Evolutionary conservation across 371 early-diverging fungal genomes (phyloP), one percentile per base, ranked within the genome.

Genomic region (Mucor sp.): DNA sequence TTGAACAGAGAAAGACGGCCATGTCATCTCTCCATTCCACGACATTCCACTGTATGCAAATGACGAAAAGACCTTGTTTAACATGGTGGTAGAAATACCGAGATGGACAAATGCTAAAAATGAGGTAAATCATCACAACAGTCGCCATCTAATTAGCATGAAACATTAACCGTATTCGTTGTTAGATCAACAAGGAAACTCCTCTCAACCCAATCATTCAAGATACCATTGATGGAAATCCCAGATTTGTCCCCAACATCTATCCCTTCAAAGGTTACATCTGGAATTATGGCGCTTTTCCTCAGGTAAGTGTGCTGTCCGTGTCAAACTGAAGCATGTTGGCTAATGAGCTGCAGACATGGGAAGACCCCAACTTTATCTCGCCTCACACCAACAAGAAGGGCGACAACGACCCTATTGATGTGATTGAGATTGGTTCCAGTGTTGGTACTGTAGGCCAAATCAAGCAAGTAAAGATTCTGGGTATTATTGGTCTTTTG

Each of bases 281-380:
- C 69, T 98, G 97, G 97, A 99, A 99, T 90, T 98, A 98, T 71
- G 98, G 98, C 65, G 97, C 97, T 39, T 82, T 97, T 69, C 98
- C 97, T 47, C 90, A 86, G 56, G 79, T 78, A 75, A 32, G 14
- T 15, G 33, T 1, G 4, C 30, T 4, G 21, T 27, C 7, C 32
- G n/a, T 56, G 11, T 6, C 9, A 19, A 47, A 21, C n/a, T 7
- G 8, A 17, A 47, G 48, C 23, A 3, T 12, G 23, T 5, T 17
- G n/a, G 15, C 15, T 60, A 41, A 41, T 27, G 11, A 19, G 37
- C 37, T 12, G 12, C 73, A 81, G 89, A 99, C 99, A 56, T 99
- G 98, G 98, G 99, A 99, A 86, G 94, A 97, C 76, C 97, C 98
- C 58, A 86, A 78, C 69, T 83, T 78, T 63, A 74, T 74, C 48